phyloP scores from a whole-genome alignment of 2,329 filamentous ascomycete genomes.

The Penicillium sp. region DNA sequence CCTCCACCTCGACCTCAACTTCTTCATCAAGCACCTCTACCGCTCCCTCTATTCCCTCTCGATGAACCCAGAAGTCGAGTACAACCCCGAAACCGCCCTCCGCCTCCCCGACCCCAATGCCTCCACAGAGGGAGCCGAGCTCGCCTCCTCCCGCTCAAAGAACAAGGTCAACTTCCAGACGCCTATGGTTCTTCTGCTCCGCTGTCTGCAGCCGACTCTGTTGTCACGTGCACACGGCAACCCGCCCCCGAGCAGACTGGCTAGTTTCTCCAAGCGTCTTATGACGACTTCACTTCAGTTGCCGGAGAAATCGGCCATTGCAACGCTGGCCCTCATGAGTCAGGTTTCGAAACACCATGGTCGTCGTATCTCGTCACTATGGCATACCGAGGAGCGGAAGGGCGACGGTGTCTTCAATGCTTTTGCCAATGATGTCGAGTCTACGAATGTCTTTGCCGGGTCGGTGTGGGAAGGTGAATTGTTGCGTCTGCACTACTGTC shows the following conservation, averaged over 20 bases:
- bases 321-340: conserved; percentile 70
- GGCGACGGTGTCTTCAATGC: conserved; percentile 85
- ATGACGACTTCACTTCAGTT: conserved; percentile 77
- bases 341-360: conserved; percentile 78
- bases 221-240: conserved; percentile 70
- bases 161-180: conserved; percentile 92
- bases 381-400: conserved; percentile 90
- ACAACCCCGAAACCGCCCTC: conserved; percentile 66
- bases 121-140: conserved; percentile 39
- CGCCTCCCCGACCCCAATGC: conserved; percentile 64
- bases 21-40: conserved; percentile 94
- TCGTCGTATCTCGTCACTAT: conserved; percentile 77
- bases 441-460: conserved; percentile 82
- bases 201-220: conserved; percentile 77
- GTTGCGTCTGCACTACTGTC: conserved; percentile 78
- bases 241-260: conserved; percentile 78
- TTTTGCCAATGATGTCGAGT: conserved; percentile 68
- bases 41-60: conserved; percentile 74
- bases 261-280: conserved; percentile 88
- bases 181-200: conserved; percentile 84
- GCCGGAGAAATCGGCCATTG: conserved; percentile 83
- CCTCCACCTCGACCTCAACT: conserved; percentile 85
- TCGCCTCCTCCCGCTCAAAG: conserved; percentile 41
- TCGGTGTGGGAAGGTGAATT: conserved; percentile 95
- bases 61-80: conserved; percentile 80